Evolutionary conservation across 2,329 filamentous ascomycete species (phyloP).

Genomic region (Ophiostoma populinum): DNA sequence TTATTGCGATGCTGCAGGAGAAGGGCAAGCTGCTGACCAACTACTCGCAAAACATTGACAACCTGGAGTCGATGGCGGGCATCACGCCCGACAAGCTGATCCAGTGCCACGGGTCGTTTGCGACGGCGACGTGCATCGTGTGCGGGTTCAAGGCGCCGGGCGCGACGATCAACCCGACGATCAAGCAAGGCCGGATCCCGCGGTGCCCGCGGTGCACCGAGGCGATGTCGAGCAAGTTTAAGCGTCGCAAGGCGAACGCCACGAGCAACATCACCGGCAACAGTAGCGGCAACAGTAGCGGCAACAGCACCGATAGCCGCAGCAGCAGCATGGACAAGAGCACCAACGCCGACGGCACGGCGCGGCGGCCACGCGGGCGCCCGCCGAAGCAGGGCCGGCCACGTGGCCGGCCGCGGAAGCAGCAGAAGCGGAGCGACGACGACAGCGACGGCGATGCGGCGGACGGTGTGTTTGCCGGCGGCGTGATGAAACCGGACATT

Average conservation of each 20-base stretch:
- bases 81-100: conserved; percentile 68
- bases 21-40: conserved; percentile 85
- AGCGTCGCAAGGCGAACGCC: not conserved
- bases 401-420: conserved; percentile 23
- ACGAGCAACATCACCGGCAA: not conserved
- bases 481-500: conserved; percentile 93
- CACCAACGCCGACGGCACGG: conserved; percentile 4
- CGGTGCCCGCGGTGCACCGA: conserved; percentile 56
- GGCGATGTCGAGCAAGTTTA: conserved; percentile 18
- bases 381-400: conserved; percentile 14
- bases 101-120: conserved; percentile 93
- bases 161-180: conserved; percentile 61
- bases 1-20: conserved; percentile 77
- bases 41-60: conserved; percentile 98
- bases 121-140: conserved; percentile 73
- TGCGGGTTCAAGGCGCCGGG: conserved; percentile 61
- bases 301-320: conserved; percentile 4
- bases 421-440: conserved; percentile 20
- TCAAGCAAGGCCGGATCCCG: conserved; percentile 60
- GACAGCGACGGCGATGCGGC: conserved; percentile 20
- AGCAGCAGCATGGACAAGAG: conserved; percentile 8
- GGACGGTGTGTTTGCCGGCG: conserved; percentile 26
- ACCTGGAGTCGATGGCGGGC: conserved; percentile 76
- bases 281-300: not conserved
- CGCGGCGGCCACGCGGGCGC: conserved; percentile 18